Base-by-base conservation (phyloP, 768 basidiomycete species). In the Sistotremastrum suecicum region DNA sequence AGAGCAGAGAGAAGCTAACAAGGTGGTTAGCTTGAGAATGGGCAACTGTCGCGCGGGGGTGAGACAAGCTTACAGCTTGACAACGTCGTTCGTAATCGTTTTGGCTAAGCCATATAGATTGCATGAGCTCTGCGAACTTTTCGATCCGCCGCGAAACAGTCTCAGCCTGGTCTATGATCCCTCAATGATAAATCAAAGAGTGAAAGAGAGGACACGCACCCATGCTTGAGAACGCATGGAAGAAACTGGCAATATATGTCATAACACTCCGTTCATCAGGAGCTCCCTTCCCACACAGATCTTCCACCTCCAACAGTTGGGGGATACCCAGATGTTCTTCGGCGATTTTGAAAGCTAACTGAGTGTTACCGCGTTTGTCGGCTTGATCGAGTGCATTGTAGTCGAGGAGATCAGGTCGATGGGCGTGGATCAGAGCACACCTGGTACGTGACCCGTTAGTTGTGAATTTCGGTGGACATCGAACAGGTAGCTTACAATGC, bases 191-290 rank as follows among this genome's bases (percentile, higher is more conserved):
- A 32, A 32, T 37, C 20, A 40, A 30, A 20, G 7, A 34, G 30
- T 50, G n/a, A 0, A 32, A 7, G 43, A 43, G 33, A 34, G 34
- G 34, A 38, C 12, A 62, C 75, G 43, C 52, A 92, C 92, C 89
- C 83, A 95, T 92, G 0, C 87, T 81, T 0, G 91, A 94, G 61
- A 99, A 99, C 0, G 94, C 92, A 58, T 98, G 95, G 71, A 99
- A 99, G 64, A 74, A 98, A 54, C 87, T 87, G 34, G 95, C 95
- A 40, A 99, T 83, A 53, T 97, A 98, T 4, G 91, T 97, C 89
- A 97, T 97, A 7, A 97, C 87, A 61, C 85, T 89, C 35, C 90
- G 80, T 63, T 99, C 95, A 60, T 99, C 95, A 0, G 94, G 94
- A 41, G 73, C 75, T n/a, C 68, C 68, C 0, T 80, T 76, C 56